Percentiles rank a stretch among this genome's conserved stretches.
phyloP scores from a whole-genome alignment of 2,329 filamentous ascomycete species.

The Aspergillus sp. region DNA sequence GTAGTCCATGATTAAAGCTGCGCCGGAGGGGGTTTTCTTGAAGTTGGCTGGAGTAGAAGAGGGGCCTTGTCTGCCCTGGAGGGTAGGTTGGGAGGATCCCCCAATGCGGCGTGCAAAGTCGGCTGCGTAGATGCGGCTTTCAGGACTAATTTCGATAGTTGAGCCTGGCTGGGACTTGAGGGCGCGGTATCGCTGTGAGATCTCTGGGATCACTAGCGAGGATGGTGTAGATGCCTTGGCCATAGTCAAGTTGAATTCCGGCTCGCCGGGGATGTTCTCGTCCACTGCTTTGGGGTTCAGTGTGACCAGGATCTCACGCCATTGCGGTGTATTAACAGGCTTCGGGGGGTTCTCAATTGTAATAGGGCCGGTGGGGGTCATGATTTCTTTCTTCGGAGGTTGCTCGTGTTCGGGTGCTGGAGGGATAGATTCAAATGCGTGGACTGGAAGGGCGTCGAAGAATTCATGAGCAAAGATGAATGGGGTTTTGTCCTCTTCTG shows the following conservation, averaged over 20 bases:
- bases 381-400: slow-evolving; percentile 45
- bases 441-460: slow-evolving; percentile 95
- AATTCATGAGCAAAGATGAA: slow-evolving; percentile 98
- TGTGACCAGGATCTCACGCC: slow-evolving; percentile 76
- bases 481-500: slow-evolving; percentile 64
- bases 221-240: slow-evolving; percentile 71
- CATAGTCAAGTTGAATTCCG: slow-evolving; percentile 83
- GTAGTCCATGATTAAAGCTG: slow-evolving; percentile 94
- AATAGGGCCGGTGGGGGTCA: slow-evolving; percentile 43
- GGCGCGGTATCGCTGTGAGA: slow-evolving; percentile 69
- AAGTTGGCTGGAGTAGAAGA: slow-evolving; percentile 29
- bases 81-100: slow-evolving; percentile 45
- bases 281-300: slow-evolving; percentile 55
- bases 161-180: slow-evolving; percentile 62
- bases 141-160: slow-evolving; percentile 83
- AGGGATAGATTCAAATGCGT: slow-evolving; percentile 77
- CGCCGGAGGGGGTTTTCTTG: slow-evolving; percentile 64
- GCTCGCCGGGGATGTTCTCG: slow-evolving; percentile 44
- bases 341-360: slow-evolving; percentile 38
- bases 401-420: slow-evolving; percentile 38
- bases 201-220: slow-evolving; percentile 75
- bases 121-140: slow-evolving; percentile 69
- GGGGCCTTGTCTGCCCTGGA: slow-evolving; percentile 7
- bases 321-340: slow-evolving; percentile 51
- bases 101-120: slow-evolving; percentile 84